Evolutionary conservation across 1,284 basidiomycete species (phyloP), one percentile per base, ranked within the genome.

Genomic region (Lentinus polychrous): DNA sequence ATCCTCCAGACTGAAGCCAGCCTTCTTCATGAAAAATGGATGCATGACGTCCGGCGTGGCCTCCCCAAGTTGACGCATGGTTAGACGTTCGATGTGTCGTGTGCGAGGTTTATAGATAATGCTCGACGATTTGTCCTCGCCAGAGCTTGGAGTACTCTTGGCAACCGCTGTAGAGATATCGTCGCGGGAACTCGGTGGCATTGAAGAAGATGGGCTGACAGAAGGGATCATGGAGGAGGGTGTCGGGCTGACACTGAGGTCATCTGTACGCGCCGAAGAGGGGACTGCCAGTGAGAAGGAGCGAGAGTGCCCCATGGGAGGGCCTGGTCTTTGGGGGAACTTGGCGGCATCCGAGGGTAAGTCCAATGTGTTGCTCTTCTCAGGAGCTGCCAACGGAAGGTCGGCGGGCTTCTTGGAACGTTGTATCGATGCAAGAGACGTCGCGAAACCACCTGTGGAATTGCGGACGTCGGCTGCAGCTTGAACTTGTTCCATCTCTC

Each of bases 1-100:
- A 54, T 91, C 86, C 59, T 87, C 85, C 41, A 91, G 67, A 55
- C 80, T 89, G 64, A 88, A 83, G 1, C 87, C 86, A 27, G 90
- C 83, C 59, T 81, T 86, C 58, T 89, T 88, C 77, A 84, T 84
- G 66, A 89, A 87, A 65, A 89, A 88, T 35, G 89, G 79, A 69
- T 86, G 85, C 87, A 84, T 90, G 8, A 91, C 86, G 59, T 91
- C 87, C 1, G 87, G 87, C 0, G 91, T 92, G 12, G 86, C 88
- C 62, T 92, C 87, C 32, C 91, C 91, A 8, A 94, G 70, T 60
- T 91, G 86, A 41, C 84, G 78, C 75, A 94, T 83, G 23, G 84
- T 87, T 46, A 89, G 61, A 18, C 85, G 76, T 58, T 89, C 82
- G 55, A 89, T 88, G 47, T 74, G 72, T 36, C 86, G 73, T 20